Base-by-base conservation (phyloP, 202 grass and related monocot species). In the Tripidium arundinaceum region DNA sequence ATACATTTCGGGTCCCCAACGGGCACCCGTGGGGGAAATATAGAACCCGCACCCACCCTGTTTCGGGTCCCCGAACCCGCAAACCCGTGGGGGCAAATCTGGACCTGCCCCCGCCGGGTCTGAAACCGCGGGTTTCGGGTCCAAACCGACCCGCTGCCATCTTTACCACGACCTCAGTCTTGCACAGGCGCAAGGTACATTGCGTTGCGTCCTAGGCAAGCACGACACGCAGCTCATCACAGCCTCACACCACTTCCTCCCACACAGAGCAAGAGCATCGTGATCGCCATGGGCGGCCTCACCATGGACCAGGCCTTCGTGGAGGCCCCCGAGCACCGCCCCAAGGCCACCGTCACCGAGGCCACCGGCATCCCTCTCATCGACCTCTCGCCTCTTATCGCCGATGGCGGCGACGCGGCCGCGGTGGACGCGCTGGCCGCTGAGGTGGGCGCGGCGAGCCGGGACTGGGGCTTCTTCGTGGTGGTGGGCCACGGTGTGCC, bases 381-480 rank as follows among this genome's bases (percentile, higher is more conserved):
- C 84, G 91, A 97, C 83, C 85, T 97, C 34, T 81, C 85, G n/a
- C 86, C 91, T 1, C 84, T 97, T 24, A 70, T 37, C 27, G 19
- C 40, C 24, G n/a, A 6, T 29, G 43, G 19, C 49, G 77, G 19
- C n/a, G 7, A 3, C 41, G n/a, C n/a, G n/a, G n/a, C n/a, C n/a
- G n/a, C n/a, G n/a, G 59, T 74, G 74, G 80, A 73, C 36, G 75
- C 67, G 21, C 86, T 97, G 7, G 63, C 90, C 3, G 76, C 79
- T 10, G 67, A 93, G 84, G 91, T 97, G 62, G 84, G 88, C 61
- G 77, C 21, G 29, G 94, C 94, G 31, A 86, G 91, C 79, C 64
- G 28, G 19, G 91, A 93, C 4, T 97, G 94, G 94, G 91, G 94
- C n/a, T 97, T 97, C 88, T 93, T 97, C 78, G 84, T 89, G 68